Percentiles rank a stretch among this genome's conserved stretches.
These are phyloP conservation scores for Hura crepitans DNA, from an alignment of 441 rosid genomes.

Conservation along the genomic window DNA sequence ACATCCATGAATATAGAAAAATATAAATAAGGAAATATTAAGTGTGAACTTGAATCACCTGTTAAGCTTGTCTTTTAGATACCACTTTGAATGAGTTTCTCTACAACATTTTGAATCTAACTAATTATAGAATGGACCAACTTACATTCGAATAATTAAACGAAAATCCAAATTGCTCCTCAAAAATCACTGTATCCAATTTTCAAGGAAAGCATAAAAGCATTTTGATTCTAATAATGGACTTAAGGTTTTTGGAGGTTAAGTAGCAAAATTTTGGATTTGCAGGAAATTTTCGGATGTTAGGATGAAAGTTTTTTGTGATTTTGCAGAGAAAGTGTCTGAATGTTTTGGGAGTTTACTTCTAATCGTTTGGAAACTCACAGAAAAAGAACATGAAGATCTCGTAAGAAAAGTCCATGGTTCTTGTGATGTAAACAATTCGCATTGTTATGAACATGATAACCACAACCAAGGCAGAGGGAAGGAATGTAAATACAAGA, in stretches of 20 bases:
- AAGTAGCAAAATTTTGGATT: not conserved
- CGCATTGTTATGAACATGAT: too few species aligned
- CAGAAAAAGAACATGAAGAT: not conserved
- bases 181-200: not conserved
- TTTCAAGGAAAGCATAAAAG: not conserved
- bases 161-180: not conserved
- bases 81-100: too few species aligned
- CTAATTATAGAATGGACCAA: too few species aligned
- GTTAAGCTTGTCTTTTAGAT: too few species aligned
- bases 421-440: not conserved
- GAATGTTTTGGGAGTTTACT: not conserved
- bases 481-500: too few species aligned
- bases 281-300: too few species aligned
- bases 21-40: too few species aligned
- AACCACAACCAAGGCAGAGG: too few species aligned
- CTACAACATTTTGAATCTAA: too few species aligned
- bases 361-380: not conserved
- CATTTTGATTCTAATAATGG: not conserved
- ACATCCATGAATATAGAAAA: too few species aligned
- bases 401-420: not conserved
- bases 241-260: not conserved
- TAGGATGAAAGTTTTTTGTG: too few species aligned
- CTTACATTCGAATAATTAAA: not conserved
- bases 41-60: too few species aligned
- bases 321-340: not conserved